Evolutionary conservation across 2,329 filamentous ascomycete genomes (phyloP).

Genomic region (Lachnellula arida): DNA sequence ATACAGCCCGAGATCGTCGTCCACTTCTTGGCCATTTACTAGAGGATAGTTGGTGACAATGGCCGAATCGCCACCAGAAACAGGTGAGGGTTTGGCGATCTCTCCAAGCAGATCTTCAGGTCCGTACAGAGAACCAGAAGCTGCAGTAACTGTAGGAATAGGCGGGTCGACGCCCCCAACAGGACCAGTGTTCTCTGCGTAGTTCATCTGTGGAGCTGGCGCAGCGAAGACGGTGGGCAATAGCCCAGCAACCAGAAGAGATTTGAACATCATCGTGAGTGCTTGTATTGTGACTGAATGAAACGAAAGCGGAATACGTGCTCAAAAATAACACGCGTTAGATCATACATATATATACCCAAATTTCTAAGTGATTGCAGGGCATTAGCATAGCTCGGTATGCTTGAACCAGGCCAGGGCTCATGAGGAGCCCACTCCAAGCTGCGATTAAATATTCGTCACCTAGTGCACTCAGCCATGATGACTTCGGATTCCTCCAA

Average conservation of each 20-base stretch:
- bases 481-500: too few relatives aligned
- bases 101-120: conserved; percentile 38
- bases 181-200: conserved; percentile 40
- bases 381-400: too few relatives aligned
- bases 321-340: not conserved
- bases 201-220: conserved; percentile 32
- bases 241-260: conserved; percentile 9
- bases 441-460: too few relatives aligned
- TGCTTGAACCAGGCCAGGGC: too few relatives aligned
- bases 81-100: conserved; percentile 35
- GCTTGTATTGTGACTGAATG: not conserved
- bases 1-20: conserved; percentile 46
- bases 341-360: not conserved
- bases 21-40: conserved; percentile 47
- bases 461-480: too few relatives aligned
- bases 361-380: too few relatives aligned
- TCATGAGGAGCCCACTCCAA: too few relatives aligned
- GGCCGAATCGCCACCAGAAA: conserved; percentile 37
- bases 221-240: conserved; percentile 11
- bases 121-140: conserved; percentile 39
- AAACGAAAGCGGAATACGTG: not conserved
- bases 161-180: conserved; percentile 39
- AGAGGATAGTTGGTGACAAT: conserved; percentile 37
- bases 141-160: conserved; percentile 35
- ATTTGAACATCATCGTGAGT: not conserved